phyloP scores from a whole-genome alignment of 176 grass and related monocot species.

The Themeda triandra region DNA sequence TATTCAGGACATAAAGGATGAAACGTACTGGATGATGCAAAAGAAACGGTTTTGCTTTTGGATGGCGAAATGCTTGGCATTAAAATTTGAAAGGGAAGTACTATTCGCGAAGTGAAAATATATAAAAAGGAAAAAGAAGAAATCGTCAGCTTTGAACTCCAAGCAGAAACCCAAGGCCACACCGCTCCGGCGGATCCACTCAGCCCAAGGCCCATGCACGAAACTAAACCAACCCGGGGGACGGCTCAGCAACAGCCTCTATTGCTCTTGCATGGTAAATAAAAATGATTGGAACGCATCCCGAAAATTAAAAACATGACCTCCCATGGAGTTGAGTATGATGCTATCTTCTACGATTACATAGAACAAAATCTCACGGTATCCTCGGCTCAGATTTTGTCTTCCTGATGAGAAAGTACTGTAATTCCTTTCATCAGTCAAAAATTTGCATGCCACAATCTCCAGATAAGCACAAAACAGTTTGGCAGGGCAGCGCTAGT shows the following conservation, averaged over 20 bases:
- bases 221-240: too few species aligned
- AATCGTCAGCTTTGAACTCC: too few species aligned
- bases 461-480: too few species aligned
- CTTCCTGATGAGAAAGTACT: slow-evolving; percentile 17
- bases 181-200: too few species aligned
- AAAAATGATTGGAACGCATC: background rate
- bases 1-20: background rate
- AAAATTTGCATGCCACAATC: slow-evolving; percentile 50
- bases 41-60: too few species aligned
- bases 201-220: too few species aligned
- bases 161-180: too few species aligned
- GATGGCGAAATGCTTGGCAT: too few species aligned
- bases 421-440: slow-evolving; percentile 32
- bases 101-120: too few species aligned
- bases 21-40: too few species aligned
- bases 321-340: slow-evolving; percentile 8
- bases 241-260: background rate
- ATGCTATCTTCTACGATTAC: slow-evolving; percentile 18
- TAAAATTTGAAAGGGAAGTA: too few species aligned
- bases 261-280: slow-evolving; percentile 16
- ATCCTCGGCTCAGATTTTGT: slow-evolving; percentile 25
- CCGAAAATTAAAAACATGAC: background rate
- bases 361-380: background rate
- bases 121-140: too few species aligned
- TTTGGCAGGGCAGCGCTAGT: background rate